Evolutionary conservation across 768 basidiomycete genomes (phyloP), one percentile per base, ranked within the genome.

Genomic region (Fomitopsis serialis): DNA sequence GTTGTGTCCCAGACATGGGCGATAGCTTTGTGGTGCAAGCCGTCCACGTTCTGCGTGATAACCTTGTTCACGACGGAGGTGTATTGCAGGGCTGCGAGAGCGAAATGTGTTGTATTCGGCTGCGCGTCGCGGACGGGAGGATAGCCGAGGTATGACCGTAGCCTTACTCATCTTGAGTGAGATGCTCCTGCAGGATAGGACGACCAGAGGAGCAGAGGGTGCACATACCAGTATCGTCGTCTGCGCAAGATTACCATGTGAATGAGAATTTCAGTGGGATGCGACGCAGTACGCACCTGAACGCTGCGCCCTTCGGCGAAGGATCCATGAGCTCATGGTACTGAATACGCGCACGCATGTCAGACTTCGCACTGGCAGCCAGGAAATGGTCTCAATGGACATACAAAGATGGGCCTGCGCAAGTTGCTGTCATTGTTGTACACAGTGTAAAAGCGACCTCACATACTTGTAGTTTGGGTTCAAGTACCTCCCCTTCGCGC

Each of bases 1-100:
- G 63, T 64, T 49, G 66, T 70, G 56, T 64, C 69, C 70, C 68
- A 72, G 55, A 78, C 75, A 64, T 70, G 69, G 34, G 68, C 53
- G 19, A 89, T 69, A 8, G 92, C 89, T 69, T 90, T 92, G 48
- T 84, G 84, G 63, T 98, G 95, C 6, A 98, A 79, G 2, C 93
- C 94, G 63, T 98, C 96, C n/a, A 98, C 95, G 59, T 90, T 90
- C 76, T 87, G 88, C 0, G 96, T 98, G 56, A 98, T 82, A 29
- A 94, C 67, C 24, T 73, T 71, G 21, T 77, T 68, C 19, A 89
- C 73, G 49, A 83, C 68, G 2, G 77, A 79, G 9, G 86, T 70
- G 58, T 90, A 74, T 62, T 91, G 87, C 45, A 97, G 73, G 2
- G 93, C 91, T 5, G 90, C 87, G 24, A 98, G 71, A 9, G 90